phyloP scores from a whole-genome alignment of 2,329 filamentous ascomycete genomes.

The Zymoseptoria passerinii region DNA sequence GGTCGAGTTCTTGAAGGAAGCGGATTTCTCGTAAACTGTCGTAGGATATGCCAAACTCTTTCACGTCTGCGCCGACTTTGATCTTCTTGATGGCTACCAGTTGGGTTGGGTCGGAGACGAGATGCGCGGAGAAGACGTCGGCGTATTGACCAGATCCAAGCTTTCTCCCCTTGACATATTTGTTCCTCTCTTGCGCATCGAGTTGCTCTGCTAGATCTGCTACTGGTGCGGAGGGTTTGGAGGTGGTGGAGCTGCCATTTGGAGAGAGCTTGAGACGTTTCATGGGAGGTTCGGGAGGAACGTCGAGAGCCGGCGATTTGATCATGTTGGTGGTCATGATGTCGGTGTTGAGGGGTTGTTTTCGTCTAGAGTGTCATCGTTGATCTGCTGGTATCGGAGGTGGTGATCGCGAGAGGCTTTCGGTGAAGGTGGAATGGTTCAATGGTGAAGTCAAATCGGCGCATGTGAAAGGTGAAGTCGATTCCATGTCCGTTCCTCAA shows the following conservation, averaged over 20 bases:
- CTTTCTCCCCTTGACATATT: constrained; percentile 88
- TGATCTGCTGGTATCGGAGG: background rate
- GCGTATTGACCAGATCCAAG: constrained; percentile 96
- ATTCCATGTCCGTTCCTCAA: background rate
- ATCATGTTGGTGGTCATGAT: constrained; percentile 6
- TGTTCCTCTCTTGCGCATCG: constrained; percentile 54
- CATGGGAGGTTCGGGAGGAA: constrained; percentile 26
- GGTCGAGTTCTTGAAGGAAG: constrained; percentile 84
- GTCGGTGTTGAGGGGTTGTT: background rate
- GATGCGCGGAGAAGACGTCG: constrained; percentile 82
- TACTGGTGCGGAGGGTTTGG: constrained; percentile 8
- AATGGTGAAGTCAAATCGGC: background rate
- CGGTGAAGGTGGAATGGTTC: background rate
- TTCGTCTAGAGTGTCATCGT: background rate
- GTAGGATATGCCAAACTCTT: constrained; percentile 75
- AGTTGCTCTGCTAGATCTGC: constrained; percentile 41
- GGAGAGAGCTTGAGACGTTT: constrained; percentile 25
- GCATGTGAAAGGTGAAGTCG: background rate
- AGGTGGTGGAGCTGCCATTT: background rate
- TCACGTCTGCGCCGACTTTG: constrained; percentile 76
- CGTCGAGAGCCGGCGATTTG: constrained; percentile 27
- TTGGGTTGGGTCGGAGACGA: constrained; percentile 60
- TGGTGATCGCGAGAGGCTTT: background rate
- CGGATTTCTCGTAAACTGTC: constrained; percentile 95
- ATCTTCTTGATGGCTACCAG: constrained; percentile 92